Base-by-base conservation (phyloP, 2,329 filamentous ascomycete genomes). In the Ceratocystis huliohia region DNA sequence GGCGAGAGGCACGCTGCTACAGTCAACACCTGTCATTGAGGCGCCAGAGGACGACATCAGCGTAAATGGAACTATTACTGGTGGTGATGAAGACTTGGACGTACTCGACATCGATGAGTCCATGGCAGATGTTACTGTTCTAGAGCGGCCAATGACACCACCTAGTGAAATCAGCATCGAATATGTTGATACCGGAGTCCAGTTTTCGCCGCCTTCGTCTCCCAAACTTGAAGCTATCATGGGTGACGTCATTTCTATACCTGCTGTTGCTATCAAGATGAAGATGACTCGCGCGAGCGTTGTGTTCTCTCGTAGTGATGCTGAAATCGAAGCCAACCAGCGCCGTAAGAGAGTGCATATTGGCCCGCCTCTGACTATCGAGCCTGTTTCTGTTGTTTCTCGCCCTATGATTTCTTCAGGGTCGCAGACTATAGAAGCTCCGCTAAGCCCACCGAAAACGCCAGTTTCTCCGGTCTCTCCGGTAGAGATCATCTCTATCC, bases 171-270 rank as follows among this genome's bases (percentile, higher is more conserved):
- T 61, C 33, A 78, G 77, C 67, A 73, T 76, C 46, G 76, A 80
- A 67, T 95, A 94, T 77, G 82, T 83, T 48, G 89, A 95, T 72
- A 82, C 82, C n/a, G 89, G 86, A 2, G 81, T 90, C 41, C 92
- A 96, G 74, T 94, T 84, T 72, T 94, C 91, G 44, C 91, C 91
- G 59, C 90, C 90, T 1, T 81, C 87, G 2, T 95, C 91, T 1
- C 90, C 90, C 0, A 80, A 79, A 70, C 66, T 80, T 4, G 68
- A 72, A 8, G 74, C 79, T 37, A 53, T 67, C 2, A 50, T 67
- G 53, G 37, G 53, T 10, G 53, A 61, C 22, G 41, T 48, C 0
- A 28, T 65, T 30, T 50, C 62, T 15, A 20, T 67, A 3, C 62
- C 66, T n/a, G 53, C 62, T 25, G 56, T 67, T 25, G 53, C 62